Evolutionary conservation across 805 yeast genomes (phyloP).

Genomic region (Nakazawaea wyomingensis): DNA sequence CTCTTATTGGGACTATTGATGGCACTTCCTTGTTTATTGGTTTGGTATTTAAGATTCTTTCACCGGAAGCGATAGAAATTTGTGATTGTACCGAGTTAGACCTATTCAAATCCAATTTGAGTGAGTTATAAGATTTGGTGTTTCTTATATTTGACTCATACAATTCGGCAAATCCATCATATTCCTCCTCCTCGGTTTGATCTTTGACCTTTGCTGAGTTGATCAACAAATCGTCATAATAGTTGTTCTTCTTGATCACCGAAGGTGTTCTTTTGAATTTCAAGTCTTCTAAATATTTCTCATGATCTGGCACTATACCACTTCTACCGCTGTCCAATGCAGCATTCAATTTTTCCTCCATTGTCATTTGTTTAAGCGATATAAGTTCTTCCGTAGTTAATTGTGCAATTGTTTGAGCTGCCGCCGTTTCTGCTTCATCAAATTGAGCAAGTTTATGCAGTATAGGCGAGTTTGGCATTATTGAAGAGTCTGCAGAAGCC

Average conservation of each 20-base stretch:
- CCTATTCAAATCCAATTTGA: conserved; percentile 26
- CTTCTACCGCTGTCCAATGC: conserved; percentile 25
- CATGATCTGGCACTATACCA: conserved; percentile 25
- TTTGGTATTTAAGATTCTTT: conserved; percentile 22
- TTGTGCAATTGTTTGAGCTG: conserved; percentile 20
- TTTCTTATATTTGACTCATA: conserved; percentile 30
- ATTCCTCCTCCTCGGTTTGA: conserved; percentile 16
- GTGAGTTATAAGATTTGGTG: conserved; percentile 17
- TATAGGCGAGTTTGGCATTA: conserved; percentile 25
- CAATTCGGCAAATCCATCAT: conserved; percentile 26
- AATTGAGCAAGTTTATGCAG: too few species aligned
- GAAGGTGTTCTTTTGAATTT: conserved; percentile 15
- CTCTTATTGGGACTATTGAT: conserved; percentile 15
- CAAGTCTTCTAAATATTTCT: conserved; percentile 22
- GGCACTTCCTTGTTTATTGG: conserved; percentile 15
- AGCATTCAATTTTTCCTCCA: conserved; percentile 41
- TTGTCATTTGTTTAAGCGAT: conserved; percentile 23
- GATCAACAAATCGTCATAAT: conserved; percentile 20
- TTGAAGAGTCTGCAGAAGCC: conserved; percentile 27
- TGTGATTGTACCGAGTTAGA: conserved; percentile 23
- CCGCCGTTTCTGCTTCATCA: conserved; percentile 9
- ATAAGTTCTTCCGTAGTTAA: conserved; percentile 24
- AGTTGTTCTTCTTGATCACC: conserved; percentile 11
- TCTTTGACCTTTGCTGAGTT: conserved; percentile 16
- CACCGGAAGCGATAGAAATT: conserved; percentile 23